These are phyloP conservation scores for Boletus sp. DNA, from an alignment of 768 basidiomycete genomes.

Conservation along the genomic window DNA sequence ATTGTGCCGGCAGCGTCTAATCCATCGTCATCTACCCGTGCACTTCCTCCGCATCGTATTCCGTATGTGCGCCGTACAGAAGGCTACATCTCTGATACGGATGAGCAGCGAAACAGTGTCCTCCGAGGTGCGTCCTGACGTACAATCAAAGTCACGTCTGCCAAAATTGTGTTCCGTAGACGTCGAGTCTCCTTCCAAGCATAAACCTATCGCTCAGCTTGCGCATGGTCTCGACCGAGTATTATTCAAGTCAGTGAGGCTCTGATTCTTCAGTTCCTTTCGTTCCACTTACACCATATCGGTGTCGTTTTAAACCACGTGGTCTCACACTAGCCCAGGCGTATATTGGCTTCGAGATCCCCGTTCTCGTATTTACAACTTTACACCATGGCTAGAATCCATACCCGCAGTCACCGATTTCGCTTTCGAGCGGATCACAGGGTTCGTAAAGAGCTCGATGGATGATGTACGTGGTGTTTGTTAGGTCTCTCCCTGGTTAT, in stretches of 20 bases:
- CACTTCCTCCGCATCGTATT: conserved; percentile 21
- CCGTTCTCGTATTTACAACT: conserved; percentile 82
- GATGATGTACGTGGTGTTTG: conserved; percentile 51
- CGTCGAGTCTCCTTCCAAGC: conserved; percentile 38
- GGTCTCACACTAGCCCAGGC: conserved; percentile 56
- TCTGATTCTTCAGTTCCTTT: neutral
- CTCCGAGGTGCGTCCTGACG: conserved; percentile 25
- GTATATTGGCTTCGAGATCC: conserved; percentile 90
- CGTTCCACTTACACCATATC: neutral
- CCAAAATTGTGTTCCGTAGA: conserved; percentile 33
- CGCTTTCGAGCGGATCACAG: conserved; percentile 71
- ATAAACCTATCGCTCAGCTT: conserved; percentile 58
- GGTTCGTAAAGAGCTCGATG: conserved; percentile 74
- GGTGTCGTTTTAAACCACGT: neutral
- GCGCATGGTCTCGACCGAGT: conserved; percentile 67
- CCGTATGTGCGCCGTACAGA: conserved; percentile 29
- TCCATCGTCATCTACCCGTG: conserved; percentile 5
- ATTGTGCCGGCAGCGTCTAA: neutral
- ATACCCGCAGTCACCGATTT: conserved; percentile 81
- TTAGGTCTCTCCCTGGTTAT: neutral
- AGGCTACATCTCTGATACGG: conserved; percentile 18
- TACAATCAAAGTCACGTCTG: neutral
- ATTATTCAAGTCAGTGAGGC: conserved; percentile 62
- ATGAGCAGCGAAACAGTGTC: conserved; percentile 1
- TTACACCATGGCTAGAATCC: conserved; percentile 61